Evolutionary conservation across 1,284 basidiomycete genomes (phyloP).

Genomic region (Coniferiporia sulphurascens): DNA sequence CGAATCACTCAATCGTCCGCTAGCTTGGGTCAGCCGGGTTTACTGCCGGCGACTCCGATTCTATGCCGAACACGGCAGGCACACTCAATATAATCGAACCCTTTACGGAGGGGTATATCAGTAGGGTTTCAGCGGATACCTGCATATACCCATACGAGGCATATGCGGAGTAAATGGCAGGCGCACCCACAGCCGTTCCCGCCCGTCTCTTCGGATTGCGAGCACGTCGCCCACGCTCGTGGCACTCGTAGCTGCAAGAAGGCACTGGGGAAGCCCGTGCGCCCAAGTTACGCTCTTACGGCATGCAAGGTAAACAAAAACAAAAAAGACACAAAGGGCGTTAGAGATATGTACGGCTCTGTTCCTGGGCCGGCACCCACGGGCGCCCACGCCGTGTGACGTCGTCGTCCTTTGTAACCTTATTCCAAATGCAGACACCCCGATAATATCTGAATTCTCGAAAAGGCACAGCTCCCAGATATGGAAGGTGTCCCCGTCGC

Average conservation of each 20-base stretch:
- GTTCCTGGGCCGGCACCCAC: background rate
- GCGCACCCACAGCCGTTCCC: no score
- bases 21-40: background rate
- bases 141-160: no score
- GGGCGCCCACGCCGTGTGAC: background rate
- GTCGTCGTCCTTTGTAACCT: background rate
- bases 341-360: background rate
- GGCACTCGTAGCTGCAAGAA: no score
- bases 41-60: background rate
- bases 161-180: no score
- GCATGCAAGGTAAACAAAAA: no score
- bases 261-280: no score
- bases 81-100: background rate
- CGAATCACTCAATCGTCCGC: background rate
- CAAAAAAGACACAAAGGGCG: background rate
- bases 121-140: no score
- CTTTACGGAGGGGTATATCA: background rate
- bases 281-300: no score
- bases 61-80: background rate
- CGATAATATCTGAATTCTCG: background rate
- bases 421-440: background rate
- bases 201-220: no score
- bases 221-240: no score
- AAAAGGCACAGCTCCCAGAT: background rate
- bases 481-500: no score